A percentile compares a stretch with the other conserved stretches of the same genome.
Evolutionary conservation across 2,329 filamentous ascomycete species (phyloP).

Genomic region (Botrytis fragariae): DNA sequence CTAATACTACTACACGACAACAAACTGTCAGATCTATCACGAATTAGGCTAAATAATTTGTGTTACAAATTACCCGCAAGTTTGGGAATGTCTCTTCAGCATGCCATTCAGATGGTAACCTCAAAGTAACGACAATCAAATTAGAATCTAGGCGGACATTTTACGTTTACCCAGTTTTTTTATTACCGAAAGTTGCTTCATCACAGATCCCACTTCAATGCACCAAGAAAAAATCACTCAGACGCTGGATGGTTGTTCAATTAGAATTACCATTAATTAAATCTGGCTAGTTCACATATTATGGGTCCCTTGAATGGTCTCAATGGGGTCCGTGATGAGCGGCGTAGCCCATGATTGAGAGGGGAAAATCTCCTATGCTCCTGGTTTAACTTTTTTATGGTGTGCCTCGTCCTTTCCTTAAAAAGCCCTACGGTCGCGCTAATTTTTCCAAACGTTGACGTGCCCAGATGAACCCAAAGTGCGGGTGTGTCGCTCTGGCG

Average conservation of each 20-base stretch:
- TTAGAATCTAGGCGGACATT: slow-evolving; percentile 7
- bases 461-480: slow-evolving; percentile 41
- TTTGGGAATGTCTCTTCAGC: slow-evolving; percentile 20
- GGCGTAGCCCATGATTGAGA: slow-evolving; percentile 17
- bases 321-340: slow-evolving; percentile 19
- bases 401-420: slow-evolving; percentile 19
- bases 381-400: neutral
- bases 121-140: neutral
- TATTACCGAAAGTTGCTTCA: neutral
- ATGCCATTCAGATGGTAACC: neutral
- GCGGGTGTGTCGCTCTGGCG: slow-evolving; percentile 29
- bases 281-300: neutral
- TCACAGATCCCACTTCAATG: slow-evolving; percentile 3
- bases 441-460: slow-evolving; percentile 18
- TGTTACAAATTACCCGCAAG: slow-evolving; percentile 20
- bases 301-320: slow-evolving; percentile 1
- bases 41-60: neutral
- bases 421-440: slow-evolving; percentile 21
- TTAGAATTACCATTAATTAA: slow-evolving; percentile 17
- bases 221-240: neutral
- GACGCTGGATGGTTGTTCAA: slow-evolving; percentile 6
- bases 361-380: slow-evolving; percentile 17
- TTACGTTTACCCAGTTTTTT: neutral
- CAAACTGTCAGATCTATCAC: slow-evolving; percentile 14
- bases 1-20: neutral